A percentile compares a stretch with the other conserved stretches of the same genome.
phyloP scores from a whole-genome alignment of 225 moss, liverwort and hornwort genomes.

The Marchantia polymorpha region DNA sequence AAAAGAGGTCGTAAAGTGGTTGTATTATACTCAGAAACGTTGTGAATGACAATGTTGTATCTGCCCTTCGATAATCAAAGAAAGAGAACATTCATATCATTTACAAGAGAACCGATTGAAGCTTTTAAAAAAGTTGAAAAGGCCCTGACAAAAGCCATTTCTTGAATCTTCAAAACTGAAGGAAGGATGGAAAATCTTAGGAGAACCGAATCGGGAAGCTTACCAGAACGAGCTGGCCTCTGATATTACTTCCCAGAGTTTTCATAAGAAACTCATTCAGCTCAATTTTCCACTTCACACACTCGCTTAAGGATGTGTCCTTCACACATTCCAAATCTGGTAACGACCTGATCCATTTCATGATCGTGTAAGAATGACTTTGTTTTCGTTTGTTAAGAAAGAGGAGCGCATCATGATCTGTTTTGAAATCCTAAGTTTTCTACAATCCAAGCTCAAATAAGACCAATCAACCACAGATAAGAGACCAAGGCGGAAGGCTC shows the following conservation, averaged over 20 bases:
- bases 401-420: no score
- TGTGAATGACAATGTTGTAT: neutral
- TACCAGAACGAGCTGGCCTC: constrained; percentile 71
- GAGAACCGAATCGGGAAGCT: neutral
- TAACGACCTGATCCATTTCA: constrained; percentile 55
- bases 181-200: neutral
- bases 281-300: constrained; percentile 76
- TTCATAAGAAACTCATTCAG: constrained; percentile 44
- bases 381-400: no score
- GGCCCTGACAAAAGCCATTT: neutral
- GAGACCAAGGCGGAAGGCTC: no score
- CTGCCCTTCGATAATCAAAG: neutral
- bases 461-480: no score
- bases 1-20: neutral
- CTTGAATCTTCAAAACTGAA: no score
- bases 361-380: neutral
- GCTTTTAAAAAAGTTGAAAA: neutral
- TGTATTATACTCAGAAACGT: neutral
- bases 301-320: constrained; percentile 64
- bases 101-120: neutral
- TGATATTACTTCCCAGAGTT: constrained; percentile 51
- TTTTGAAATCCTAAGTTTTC: no score
- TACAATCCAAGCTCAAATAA: no score
- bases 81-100: neutral
- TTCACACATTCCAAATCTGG: constrained; percentile 75